A percentile compares a stretch with the other conserved stretches of the same genome.
Conservation (phyloP, 345 rosid species). For the Psidium guajava region DNA sequence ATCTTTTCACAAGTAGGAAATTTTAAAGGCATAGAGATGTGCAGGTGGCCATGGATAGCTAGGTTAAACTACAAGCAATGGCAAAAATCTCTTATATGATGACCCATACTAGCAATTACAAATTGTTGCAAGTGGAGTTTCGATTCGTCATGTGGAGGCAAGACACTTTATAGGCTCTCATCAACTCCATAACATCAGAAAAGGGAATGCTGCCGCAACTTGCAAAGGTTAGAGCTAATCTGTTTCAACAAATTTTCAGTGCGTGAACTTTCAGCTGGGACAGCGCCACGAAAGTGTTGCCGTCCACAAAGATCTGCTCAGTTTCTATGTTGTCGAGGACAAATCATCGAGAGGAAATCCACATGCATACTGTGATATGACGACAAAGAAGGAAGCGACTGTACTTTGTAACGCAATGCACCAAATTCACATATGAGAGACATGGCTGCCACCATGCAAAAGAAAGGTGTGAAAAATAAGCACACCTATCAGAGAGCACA, state of each 20-base stretch:
- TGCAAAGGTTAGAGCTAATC: not conserved
- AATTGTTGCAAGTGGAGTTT: not conserved
- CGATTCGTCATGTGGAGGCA: not conserved
- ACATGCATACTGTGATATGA: not conserved
- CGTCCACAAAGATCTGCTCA: not conserved
- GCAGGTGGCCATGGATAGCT: not conserved
- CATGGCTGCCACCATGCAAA: not conserved
- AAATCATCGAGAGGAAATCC: not conserved
- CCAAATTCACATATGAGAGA: not conserved
- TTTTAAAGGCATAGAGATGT: not conserved
- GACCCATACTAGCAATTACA: not conserved
- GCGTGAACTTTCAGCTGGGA: not conserved
- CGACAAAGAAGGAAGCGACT: not conserved
- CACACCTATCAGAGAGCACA: not conserved
- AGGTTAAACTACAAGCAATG: not conserved
- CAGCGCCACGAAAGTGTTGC: not conserved
- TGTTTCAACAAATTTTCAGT: not conserved
- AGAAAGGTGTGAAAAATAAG: not conserved
- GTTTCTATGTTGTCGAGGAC: not conserved
- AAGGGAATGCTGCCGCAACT: not conserved
- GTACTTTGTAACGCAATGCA: not conserved
- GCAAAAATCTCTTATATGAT: not conserved
- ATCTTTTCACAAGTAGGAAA: not conserved
- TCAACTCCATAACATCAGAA: not conserved
- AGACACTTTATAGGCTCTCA: not conserved